Base-by-base conservation (phyloP, 768 basidiomycete species). In the Russula griseocarnosa region DNA sequence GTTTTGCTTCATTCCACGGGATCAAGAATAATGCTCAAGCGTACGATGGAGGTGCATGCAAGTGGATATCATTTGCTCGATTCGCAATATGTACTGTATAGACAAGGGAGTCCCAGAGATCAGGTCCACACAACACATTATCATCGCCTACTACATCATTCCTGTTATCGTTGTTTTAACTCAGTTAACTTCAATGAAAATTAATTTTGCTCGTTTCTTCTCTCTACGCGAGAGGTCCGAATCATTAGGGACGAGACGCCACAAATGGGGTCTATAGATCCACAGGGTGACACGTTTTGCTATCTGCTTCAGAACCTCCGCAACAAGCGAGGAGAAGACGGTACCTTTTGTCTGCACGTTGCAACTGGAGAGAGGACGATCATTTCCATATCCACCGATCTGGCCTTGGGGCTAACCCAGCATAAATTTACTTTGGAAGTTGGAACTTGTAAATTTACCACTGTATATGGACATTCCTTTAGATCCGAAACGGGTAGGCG, bases 301-400 rank as follows among this genome's bases (percentile, higher is more conserved):
- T 11, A 34, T 32, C 51, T 42, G 26, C 30, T 52, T 52, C 7
- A 26, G 34, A 26, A 24, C 34, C 28, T 3, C 10, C 4, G 5
- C 47, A 55, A n/a, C 47, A 62, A 62, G 49, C 55, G 46, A 47
- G 46, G 46, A 47, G 50, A 57, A 51, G 36, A 49, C 24, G 32
- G 56, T 26, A 46, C 46, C 44, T 32, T 34, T 47, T 34, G 28
- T 18, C 3, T 14, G 46, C 46, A n/a, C 22, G 46, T 22, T 22
- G 52, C 30, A 50, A 28, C 7, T 16, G 49, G 49, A 36, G 8
- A 46, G 28, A 5, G 20, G 11, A 50, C 49, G 22, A 51, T 51
- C 56, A 58, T 63, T 58, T 38, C 34, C 24, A 36, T 46, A 44
- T 52, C n/a, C 14, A 38, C 51, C 44, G 36, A 46, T 58, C 36